Conservation (phyloP, 345 rosid species). For the Moricandia moricandioides region DNA sequence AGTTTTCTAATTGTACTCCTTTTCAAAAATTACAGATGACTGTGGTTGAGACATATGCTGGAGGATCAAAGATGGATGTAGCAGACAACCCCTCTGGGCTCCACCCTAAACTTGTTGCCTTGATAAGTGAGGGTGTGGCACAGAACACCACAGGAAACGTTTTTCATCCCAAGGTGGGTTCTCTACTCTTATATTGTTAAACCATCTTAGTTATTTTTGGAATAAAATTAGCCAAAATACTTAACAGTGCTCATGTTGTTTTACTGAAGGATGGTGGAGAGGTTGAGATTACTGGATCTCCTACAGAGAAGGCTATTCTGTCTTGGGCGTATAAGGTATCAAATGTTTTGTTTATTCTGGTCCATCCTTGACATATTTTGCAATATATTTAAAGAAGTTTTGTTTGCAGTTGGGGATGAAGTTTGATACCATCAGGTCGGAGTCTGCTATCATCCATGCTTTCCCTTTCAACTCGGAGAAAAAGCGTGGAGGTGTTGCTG, state of each 20-base stretch:
- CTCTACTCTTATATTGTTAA: not conserved
- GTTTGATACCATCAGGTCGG: conserved; percentile 66
- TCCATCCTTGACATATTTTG: conserved; percentile 8
- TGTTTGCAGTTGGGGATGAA: conserved; percentile 88
- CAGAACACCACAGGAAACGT: conserved; percentile 84
- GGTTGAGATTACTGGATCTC: conserved; percentile 87
- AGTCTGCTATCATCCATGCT: conserved; percentile 74
- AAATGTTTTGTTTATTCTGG: conserved; percentile 4
- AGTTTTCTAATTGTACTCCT: not conserved
- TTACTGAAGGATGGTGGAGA: conserved; percentile 69
- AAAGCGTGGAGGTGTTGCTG: conserved; percentile 96
- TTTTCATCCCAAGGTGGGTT: conserved; percentile 72
- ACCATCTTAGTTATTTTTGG: not conserved
- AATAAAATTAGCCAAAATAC: not conserved
- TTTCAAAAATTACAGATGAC: conserved; percentile 68
- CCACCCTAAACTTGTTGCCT: conserved; percentile 46
- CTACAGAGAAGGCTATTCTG: conserved; percentile 96
- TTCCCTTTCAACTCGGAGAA: conserved; percentile 97
- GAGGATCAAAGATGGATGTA: conserved; percentile 2
- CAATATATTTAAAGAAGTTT: conserved; percentile 22
- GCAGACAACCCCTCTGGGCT: conserved; percentile 22
- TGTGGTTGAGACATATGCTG: conserved; percentile 41
- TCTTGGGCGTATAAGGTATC: conserved; percentile 91
- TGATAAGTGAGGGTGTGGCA: conserved; percentile 77
- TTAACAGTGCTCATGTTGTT: conserved; percentile 22